These are phyloP conservation scores for Chalaropsis ovoidea DNA, from an alignment of 2,329 filamentous ascomycete species.

Conservation along the genomic window DNA sequence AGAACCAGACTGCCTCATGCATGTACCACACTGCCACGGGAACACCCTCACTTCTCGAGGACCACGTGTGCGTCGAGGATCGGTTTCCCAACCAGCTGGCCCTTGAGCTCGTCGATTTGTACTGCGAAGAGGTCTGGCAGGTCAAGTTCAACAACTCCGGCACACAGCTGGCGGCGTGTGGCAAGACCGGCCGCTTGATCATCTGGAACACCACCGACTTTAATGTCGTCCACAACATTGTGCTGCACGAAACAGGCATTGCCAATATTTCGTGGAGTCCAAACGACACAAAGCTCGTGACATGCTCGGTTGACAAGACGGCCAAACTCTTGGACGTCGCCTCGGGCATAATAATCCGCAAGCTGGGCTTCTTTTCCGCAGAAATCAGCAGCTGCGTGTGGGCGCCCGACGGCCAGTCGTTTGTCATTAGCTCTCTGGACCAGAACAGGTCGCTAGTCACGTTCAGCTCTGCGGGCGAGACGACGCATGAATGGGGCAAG, in stretches of 20 bases:
- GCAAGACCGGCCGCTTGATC: conserved; percentile 61
- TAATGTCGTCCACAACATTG: conserved; percentile 48
- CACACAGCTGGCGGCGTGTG: conserved; percentile 68
- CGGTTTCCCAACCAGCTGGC: conserved; percentile 68
- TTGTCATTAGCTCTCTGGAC: conserved; percentile 71
- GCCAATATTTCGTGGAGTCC: conserved; percentile 85
- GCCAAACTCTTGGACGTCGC: conserved; percentile 68
- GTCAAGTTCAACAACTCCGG: conserved; percentile 85
- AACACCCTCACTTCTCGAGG: conserved; percentile 76
- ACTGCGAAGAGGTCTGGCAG: conserved; percentile 76
- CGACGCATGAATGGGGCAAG: conserved; percentile 55
- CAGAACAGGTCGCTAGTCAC: conserved; percentile 55
- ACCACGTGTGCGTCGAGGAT: conserved; percentile 71
- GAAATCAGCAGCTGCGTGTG: conserved; percentile 86
- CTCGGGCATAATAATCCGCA: conserved; percentile 40
- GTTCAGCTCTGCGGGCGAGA: conserved; percentile 56
- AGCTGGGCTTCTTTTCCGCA: conserved; percentile 60
- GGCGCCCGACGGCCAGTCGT: conserved; percentile 64
- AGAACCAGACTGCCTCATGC: conserved; percentile 71
- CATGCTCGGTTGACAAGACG: conserved; percentile 63
- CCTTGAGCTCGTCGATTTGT: conserved; percentile 59
- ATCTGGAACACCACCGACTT: conserved; percentile 75
- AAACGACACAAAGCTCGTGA: conserved; percentile 76
- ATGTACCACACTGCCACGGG: conserved; percentile 75
- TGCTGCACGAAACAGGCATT: conserved; percentile 59